Base-by-base conservation (phyloP, 2,329 filamentous ascomycete species). In the Aspergillus sp. region DNA sequence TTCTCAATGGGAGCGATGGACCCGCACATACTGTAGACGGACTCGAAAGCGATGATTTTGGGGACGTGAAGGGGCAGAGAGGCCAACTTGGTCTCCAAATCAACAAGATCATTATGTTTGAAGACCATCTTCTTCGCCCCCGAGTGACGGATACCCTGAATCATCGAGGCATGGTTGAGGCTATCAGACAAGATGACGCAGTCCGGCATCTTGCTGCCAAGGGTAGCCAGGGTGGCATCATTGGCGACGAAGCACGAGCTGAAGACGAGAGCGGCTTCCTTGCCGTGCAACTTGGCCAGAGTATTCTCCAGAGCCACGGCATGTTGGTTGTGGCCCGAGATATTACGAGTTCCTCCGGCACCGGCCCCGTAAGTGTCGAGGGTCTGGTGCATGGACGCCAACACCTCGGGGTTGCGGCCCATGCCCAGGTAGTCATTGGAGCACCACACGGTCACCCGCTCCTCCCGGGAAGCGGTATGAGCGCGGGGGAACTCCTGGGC, bases 391-490 rank as follows among this genome's bases (percentile, higher is more conserved):
- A 99, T 99, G 51, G 84, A 84, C 70, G 89, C 85, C 65, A 99
- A 77, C 10, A 99, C 94, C 47, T 89, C 80, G 11, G 84, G 82
- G 74, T 97, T 96, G 64, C 91, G 84, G 42, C 94, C 93, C 94
- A 99, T 99, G 63, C 94, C 94, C 16, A 99, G 84, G 72, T 99
- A 99, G 73, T 99, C 94, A 68, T 99, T 99, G 69, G 93, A 95
- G 80, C 94, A 99, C 94, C 94, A 99, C 20, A 99, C 94, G 1
- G 93, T 96, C 52, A 99, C 94, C 49, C 85, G 85, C 60, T 96
- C 90, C 54, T 93, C 86, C 67, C 84, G 83, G 53, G 81, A 85
- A 14, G 89, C 82, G 81, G 95, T 95, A 73, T 99, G 94, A 43
- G 94, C 94, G 59, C 89, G 89, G 26, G 94, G 94, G 58, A 99